Evolutionary conservation across 768 basidiomycete species (phyloP), one percentile per base, ranked within the genome.

Genomic region (Leccinum imitatum): DNA sequence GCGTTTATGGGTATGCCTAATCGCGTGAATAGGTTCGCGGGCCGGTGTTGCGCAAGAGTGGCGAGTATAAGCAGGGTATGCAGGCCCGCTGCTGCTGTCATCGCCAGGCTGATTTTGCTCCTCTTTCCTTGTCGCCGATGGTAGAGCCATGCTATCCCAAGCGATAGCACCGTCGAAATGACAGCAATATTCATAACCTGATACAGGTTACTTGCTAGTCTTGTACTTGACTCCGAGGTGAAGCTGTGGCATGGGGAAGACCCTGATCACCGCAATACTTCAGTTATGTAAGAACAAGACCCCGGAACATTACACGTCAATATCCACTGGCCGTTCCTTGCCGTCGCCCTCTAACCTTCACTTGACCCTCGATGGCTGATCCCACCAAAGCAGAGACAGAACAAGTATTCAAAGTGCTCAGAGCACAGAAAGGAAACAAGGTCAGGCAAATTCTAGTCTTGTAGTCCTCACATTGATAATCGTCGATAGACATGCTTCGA

Each of bases 301-400:
- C 68, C 67, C 63, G 56, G 41, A 67, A 60, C 46, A 47, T 48
- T 39, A 59, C 67, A 69, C 67, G 67, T 65, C 30, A 58, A 54
- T 58, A 54, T 44, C 47, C 59, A 21, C 23, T 30, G 30, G 30
- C 51, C 30, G 31, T 44, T 25, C 50, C 52, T 41, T 54, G 19
- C 58, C 58, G 53, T 59, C 57, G 25, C 48, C 37, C 54, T 60
- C 39, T 8, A 39, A 47, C 65, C 7, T 14, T 7, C 53, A 59
- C 54, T 35, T 19, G 8, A 57, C 59, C 48, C 55, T 62, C 58
- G 17, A 91, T 91, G 90, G 75, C 83, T 37, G 90, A 89, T 64
- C 89, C 88, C 0, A 86, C 89, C 31, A 96, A 94, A 70, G 84
- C 87, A 69, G 92, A 97, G 75, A 91, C 92, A 1, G 90, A 92